Base-by-base conservation (phyloP, 805 yeast species). In the Debaryomyces prosopidis region DNA sequence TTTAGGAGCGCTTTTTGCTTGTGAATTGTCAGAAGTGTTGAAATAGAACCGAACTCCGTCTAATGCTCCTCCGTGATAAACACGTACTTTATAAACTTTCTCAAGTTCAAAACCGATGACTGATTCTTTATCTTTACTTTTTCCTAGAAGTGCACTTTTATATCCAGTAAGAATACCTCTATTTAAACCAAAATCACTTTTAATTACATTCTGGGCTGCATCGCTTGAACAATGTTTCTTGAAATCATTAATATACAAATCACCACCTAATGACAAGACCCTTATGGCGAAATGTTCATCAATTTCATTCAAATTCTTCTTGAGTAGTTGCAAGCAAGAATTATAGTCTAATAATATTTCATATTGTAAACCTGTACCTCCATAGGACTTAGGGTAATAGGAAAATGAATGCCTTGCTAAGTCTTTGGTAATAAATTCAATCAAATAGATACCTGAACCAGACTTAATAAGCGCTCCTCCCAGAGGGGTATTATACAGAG, bases 61-160 rank as follows among this genome's bases (percentile, higher is more conserved):
- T 16, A 94, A 64, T 0, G 96, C 95, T 17, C 67, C 61, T 2
- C 96, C 97, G 52, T 84, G 81, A 51, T 80, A 85, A 0, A 90
- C 76, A 45, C 89, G 75, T 1, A 90, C 76, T 40, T 71, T 73
- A n/a, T 59, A 62, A 2, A 87, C 68, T 6, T 58, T 54, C 11
- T 51, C 50, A 12, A 75, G 62, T 52, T 73, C 69, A 47, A 74
- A 68, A 4, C 69, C 65, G 5, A 61, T 58, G 5, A 62, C 39
- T 4, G 38, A 35, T 31, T 58, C 53, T 3, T 56, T 48, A 12
- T 60, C 58, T 1, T 63, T 39, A 10, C 47, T 38, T 32, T 53
- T 46, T n/a, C 75, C 75, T 39, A 72, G 53, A 4, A 57, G 39
- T 1, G 60, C 55, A 30, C 79, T 68, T 49, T 70, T 76, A 43